Evolutionary conservation across 177 flowering plant genomes (phyloP).

Genomic region (Vitis hybrid): DNA sequence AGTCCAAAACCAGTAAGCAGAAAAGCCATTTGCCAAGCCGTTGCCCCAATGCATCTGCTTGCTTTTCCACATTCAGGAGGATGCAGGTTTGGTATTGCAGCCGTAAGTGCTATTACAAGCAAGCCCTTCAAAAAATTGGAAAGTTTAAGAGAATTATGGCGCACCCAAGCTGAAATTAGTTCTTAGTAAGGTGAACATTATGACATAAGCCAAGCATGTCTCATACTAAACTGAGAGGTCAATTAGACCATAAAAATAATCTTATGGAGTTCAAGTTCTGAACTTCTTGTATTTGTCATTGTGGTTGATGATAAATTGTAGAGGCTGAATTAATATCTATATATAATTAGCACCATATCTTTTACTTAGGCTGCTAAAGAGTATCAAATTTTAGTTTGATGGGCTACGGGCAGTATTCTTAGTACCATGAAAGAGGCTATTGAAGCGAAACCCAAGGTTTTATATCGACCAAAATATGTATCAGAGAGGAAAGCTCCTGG

Average conservation of each 20-base stretch:
- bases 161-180: neutral
- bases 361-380: too few relatives aligned
- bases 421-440: constrained; percentile 39
- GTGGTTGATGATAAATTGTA: neutral
- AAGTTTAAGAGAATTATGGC: neutral
- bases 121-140: constrained; percentile 43
- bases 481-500: constrained; percentile 53
- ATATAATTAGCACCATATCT: too few relatives aligned
- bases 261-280: too few relatives aligned
- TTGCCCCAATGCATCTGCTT: constrained; percentile 35
- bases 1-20: constrained; percentile 10
- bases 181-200: too few relatives aligned
- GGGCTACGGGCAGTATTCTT: neutral
- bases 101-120: constrained; percentile 52
- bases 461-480: constrained; percentile 49
- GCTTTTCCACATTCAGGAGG: constrained; percentile 42
- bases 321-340: neutral
- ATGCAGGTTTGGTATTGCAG: constrained; percentile 51
- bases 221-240: neutral
- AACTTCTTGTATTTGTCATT: too few relatives aligned
- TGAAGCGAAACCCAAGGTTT: constrained; percentile 37
- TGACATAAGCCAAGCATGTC: too few relatives aligned
- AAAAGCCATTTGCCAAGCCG: constrained; percentile 18
- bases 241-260: neutral
- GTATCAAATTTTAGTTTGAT: too few relatives aligned